Conservation (phyloP, 139 green algal species). For the Parachlorella kessleri region DNA sequence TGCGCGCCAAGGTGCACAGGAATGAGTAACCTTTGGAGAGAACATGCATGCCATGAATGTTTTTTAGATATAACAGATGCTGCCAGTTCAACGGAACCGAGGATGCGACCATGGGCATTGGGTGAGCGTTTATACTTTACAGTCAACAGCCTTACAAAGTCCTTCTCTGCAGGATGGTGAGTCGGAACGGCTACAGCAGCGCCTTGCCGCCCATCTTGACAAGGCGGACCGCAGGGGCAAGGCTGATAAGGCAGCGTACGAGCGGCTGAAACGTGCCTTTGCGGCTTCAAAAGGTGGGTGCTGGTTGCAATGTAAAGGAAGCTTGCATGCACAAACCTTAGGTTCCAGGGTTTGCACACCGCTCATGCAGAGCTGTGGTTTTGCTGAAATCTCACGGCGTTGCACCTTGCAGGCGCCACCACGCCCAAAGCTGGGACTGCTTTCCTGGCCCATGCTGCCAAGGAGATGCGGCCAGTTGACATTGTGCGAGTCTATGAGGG, state of each 20-base stretch:
- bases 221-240: background rate
- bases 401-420: slow-evolving; percentile 6
- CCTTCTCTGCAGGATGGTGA: background rate
- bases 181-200: slow-evolving; percentile 5
- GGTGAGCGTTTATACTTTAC: background rate
- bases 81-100: too few relatives aligned
- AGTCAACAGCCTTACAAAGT: background rate
- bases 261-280: slow-evolving; percentile 11
- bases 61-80: too few relatives aligned
- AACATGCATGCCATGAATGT: background rate
- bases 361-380: too few relatives aligned
- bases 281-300: background rate
- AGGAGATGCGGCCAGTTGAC: slow-evolving; percentile 4
- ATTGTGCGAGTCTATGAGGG: slow-evolving; percentile 20
- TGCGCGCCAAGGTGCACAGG: slow-evolving; percentile 16
- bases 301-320: too few relatives aligned
- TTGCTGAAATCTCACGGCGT: background rate
- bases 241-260: background rate
- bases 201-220: slow-evolving; percentile 1
- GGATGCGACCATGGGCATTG: background rate
- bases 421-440: background rate
- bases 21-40: background rate
- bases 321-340: too few relatives aligned
- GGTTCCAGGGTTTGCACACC: too few relatives aligned
- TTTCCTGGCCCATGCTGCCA: background rate